phyloP scores from a whole-genome alignment of 2,329 filamentous ascomycete genomes.

The Achaetomium macrosporum region DNA sequence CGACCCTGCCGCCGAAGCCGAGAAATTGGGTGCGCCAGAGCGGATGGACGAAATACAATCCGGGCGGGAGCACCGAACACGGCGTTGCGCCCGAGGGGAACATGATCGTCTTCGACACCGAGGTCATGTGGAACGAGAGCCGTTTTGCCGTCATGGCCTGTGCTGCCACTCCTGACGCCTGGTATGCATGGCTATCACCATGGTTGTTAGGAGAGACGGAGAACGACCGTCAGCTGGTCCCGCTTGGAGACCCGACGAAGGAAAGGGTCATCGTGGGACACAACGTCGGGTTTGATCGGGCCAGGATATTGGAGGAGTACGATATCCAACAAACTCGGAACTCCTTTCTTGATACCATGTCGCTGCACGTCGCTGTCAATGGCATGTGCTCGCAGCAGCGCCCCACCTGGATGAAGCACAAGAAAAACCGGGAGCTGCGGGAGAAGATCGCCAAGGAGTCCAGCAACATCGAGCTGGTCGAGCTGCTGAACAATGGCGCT shows the following conservation, averaged over 20 bases:
- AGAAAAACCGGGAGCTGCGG: constrained; percentile 78
- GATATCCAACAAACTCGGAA: constrained; percentile 74
- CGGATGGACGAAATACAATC: constrained; percentile 91
- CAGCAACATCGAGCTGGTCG: constrained; percentile 63
- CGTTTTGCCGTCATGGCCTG: constrained; percentile 96
- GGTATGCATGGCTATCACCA: constrained; percentile 97
- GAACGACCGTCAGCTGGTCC: constrained; percentile 73
- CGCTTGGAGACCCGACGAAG: constrained; percentile 69
- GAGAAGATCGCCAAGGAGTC: constrained; percentile 72
- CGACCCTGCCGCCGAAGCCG: constrained; percentile 53
- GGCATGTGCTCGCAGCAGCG: constrained; percentile 97
- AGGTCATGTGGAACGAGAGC: constrained; percentile 92
- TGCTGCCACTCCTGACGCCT: constrained; percentile 78
- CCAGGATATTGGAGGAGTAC: constrained; percentile 85
- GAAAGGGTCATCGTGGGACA: constrained; percentile 83
- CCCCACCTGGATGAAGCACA: constrained; percentile 95
- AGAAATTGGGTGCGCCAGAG: constrained; percentile 70
- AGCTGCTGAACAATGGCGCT: constrained; percentile 61
- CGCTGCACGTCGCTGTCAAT: constrained; percentile 92
- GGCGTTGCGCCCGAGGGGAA: constrained; percentile 73
- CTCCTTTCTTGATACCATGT: constrained; percentile 95
- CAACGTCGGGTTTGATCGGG: constrained; percentile 92
- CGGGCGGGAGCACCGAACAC: constrained; percentile 62
- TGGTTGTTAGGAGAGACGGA: constrained; percentile 84
- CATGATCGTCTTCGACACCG: constrained; percentile 89